Evolutionary conservation across 2,329 filamentous ascomycete species (phyloP).

Genomic region (Exophiala sideris): DNA sequence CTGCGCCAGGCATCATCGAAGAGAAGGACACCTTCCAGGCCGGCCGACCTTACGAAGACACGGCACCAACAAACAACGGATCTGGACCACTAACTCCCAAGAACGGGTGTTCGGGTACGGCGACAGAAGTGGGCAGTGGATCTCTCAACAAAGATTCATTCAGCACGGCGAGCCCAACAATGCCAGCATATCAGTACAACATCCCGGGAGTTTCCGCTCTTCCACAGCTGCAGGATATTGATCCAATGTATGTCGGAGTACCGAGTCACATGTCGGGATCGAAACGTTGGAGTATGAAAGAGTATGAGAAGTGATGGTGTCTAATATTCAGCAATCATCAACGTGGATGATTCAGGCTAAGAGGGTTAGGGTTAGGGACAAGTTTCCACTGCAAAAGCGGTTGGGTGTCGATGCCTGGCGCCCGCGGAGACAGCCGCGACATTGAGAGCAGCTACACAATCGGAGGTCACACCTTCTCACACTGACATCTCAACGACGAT

Average conservation of each 20-base stretch:
- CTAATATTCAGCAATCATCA: too few species aligned
- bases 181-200: neutral
- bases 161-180: neutral
- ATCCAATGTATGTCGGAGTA: constrained; percentile 23
- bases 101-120: constrained; percentile 7
- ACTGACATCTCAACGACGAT: too few species aligned
- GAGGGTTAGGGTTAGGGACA: too few species aligned
- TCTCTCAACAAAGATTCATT: constrained; percentile 9
- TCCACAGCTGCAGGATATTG: constrained; percentile 12
- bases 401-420: neutral
- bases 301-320: constrained; percentile 17
- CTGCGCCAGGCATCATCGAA: neutral
- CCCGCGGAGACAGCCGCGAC: neutral
- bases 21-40: constrained; percentile 21
- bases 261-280: constrained; percentile 22
- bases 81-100: neutral
- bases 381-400: too few species aligned
- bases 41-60: constrained; percentile 19
- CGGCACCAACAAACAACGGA: neutral
- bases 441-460: too few species aligned
- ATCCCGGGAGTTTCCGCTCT: constrained; percentile 14
- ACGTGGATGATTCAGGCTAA: too few species aligned
- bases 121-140: constrained; percentile 14
- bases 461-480: too few species aligned
- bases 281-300: constrained; percentile 26